Conservation (phyloP, 306 rosid genomes). For the Cicer arietinum region DNA sequence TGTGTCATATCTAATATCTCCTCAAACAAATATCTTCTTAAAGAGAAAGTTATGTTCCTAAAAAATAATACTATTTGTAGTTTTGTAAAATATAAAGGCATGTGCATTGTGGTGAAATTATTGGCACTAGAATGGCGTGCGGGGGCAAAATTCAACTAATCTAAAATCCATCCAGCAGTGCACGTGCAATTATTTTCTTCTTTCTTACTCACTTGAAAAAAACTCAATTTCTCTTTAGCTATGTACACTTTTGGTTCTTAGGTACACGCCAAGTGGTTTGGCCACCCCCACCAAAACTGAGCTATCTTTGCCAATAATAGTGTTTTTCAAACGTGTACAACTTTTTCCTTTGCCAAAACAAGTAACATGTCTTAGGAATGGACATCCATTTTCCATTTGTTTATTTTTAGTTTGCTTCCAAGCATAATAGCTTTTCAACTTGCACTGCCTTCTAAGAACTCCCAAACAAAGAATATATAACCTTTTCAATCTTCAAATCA, state of each 20-base stretch:
- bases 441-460: constrained; percentile 23
- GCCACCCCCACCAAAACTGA: constrained; percentile 32
- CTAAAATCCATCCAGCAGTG: constrained; percentile 23
- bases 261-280: constrained; percentile 33
- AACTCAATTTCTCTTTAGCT: constrained; percentile 19
- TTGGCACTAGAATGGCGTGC: constrained; percentile 41
- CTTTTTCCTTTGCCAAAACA: constrained; percentile 25
- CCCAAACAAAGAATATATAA: constrained; percentile 18
- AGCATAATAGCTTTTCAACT: constrained; percentile 15
- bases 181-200: constrained; percentile 51
- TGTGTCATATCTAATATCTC: too few relatives aligned
- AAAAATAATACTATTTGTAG: background rate
- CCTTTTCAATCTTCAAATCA: too few relatives aligned
- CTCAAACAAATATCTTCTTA: too few relatives aligned
- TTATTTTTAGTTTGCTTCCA: constrained; percentile 33
- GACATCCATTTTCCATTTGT: background rate
- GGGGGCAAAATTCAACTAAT: constrained; percentile 2
- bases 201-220: background rate
- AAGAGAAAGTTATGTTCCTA: background rate
- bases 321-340: constrained; percentile 36
- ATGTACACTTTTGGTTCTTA: constrained; percentile 20
- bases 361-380: constrained; percentile 21
- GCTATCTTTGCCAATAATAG: constrained; percentile 39
- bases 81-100: constrained; percentile 8
- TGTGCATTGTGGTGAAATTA: constrained; percentile 32